A percentile compares a stretch with the other conserved stretches of the same genome.
phyloP scores from a whole-genome alignment of 805 yeast genomes.

The Yueomyces sinensis region DNA sequence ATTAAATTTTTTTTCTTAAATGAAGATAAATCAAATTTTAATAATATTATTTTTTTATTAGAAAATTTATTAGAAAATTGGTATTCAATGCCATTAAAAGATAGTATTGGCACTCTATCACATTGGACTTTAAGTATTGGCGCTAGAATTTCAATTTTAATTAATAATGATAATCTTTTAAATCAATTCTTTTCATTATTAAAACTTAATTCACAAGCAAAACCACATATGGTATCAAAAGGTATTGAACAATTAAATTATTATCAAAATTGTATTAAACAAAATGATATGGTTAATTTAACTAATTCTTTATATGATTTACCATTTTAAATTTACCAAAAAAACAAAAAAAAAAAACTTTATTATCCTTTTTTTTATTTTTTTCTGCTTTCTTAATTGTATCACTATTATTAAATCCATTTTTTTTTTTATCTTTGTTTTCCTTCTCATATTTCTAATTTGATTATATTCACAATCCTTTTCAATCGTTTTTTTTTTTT shows the following conservation, averaged over 20 bases:
- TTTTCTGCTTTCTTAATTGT: too few relatives aligned
- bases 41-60: background rate
- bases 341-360: too few relatives aligned
- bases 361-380: too few relatives aligned
- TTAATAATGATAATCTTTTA: background rate
- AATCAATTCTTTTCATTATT: background rate
- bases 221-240: background rate
- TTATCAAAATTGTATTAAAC: background rate
- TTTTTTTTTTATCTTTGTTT: too few relatives aligned
- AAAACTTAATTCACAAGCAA: background rate
- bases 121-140: conserved; percentile 4
- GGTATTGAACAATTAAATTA: background rate
- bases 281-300: background rate
- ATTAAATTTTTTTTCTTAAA: conserved; percentile 3
- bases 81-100: conserved; percentile 4
- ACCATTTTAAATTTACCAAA: background rate
- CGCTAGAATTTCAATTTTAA: background rate
- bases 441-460: too few relatives aligned
- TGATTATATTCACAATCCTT: too few relatives aligned
- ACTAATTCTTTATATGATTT: background rate
- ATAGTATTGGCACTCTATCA: conserved; percentile 1
- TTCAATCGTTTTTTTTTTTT: too few relatives aligned
- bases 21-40: background rate
- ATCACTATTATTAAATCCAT: too few relatives aligned
- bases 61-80: conserved; percentile 4